phyloP scores from a whole-genome alignment of 1,284 basidiomycete genomes.

The Naganishia sp. region DNA sequence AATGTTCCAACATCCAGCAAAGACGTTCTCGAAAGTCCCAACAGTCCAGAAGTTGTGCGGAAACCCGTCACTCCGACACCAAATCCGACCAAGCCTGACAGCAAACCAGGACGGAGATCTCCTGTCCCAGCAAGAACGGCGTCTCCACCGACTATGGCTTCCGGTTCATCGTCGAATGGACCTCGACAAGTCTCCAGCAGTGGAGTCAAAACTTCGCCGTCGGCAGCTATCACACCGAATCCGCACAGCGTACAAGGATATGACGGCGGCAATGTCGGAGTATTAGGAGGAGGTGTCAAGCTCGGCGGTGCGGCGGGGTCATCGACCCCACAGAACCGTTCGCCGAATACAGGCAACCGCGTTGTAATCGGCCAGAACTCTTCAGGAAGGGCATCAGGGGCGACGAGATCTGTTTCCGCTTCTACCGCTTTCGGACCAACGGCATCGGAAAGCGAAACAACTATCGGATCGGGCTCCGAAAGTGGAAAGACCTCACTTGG shows the following conservation, averaged over 20 bases:
- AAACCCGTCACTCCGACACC: not conserved
- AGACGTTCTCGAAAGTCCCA: not conserved
- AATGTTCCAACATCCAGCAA: not conserved
- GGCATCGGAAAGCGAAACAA: slow-evolving; percentile 21
- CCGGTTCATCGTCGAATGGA: not conserved
- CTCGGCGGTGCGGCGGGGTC: slow-evolving; percentile 44
- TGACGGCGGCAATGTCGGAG: slow-evolving; percentile 55
- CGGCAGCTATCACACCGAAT: slow-evolving; percentile 27
- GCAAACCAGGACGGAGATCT: not conserved
- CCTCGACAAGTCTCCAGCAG: not conserved
- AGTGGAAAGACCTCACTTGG: slow-evolving; percentile 7
- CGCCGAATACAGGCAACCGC: not conserved
- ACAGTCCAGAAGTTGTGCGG: not conserved
- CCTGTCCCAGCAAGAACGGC: not conserved
- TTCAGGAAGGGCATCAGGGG: not conserved
- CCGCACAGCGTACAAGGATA: slow-evolving; percentile 52
- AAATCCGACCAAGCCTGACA: not conserved
- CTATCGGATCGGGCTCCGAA: slow-evolving; percentile 11
- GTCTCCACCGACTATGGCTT: not conserved
- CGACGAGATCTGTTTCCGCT: slow-evolving; percentile 5
- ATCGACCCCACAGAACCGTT: not conserved
- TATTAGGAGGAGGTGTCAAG: slow-evolving; percentile 54
- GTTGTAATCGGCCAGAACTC: slow-evolving; percentile 9
- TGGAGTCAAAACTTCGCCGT: slow-evolving; percentile 20
- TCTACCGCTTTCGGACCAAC: slow-evolving; percentile 19